These are phyloP conservation scores for Ligustrum vulgare DNA, from an alignment of 257 asterid species.

Conservation along the genomic window DNA sequence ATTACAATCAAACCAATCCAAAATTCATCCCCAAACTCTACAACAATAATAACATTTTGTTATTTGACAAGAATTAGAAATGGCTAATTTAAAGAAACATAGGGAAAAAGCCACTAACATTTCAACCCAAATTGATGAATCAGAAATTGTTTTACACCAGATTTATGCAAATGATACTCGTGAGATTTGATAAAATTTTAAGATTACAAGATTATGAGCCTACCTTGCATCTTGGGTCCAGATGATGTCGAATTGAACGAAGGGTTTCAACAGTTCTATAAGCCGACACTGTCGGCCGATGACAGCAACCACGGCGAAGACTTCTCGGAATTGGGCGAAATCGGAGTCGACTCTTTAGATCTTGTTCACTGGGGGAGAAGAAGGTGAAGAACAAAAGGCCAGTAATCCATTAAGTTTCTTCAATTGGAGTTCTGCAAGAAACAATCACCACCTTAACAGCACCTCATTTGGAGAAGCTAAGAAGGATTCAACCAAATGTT, in stretches of 20 bases:
- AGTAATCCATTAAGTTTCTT: conserved; percentile 61
- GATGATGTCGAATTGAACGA: conserved; percentile 18
- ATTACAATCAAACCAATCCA: no score
- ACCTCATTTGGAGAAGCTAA: conserved; percentile 33
- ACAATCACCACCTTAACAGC: conserved; percentile 4
- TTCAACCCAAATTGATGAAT: background rate
- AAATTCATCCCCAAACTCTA: no score
- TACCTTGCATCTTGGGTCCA: conserved; percentile 89
- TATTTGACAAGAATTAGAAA: conserved; percentile 7
- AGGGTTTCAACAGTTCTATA: conserved; percentile 29
- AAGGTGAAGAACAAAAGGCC: conserved; percentile 25
- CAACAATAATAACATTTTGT: no score
- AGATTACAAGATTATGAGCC: conserved; percentile 6
- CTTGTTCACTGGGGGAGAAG: conserved; percentile 42
- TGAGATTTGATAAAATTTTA: background rate
- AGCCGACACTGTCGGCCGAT: conserved; percentile 28
- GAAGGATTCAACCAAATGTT: conserved; percentile 21
- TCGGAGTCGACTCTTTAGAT: conserved; percentile 58
- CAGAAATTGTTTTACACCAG: no score
- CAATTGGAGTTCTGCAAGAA: conserved; percentile 46
- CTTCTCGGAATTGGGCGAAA: conserved; percentile 68
- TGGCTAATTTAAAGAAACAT: conserved; percentile 6
- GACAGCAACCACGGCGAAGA: conserved; percentile 41
- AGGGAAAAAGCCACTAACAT: background rate
- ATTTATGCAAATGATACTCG: no score